Evolutionary conservation across 2,329 filamentous ascomycete genomes (phyloP).

Genomic region (Podosphaera aphanis): DNA sequence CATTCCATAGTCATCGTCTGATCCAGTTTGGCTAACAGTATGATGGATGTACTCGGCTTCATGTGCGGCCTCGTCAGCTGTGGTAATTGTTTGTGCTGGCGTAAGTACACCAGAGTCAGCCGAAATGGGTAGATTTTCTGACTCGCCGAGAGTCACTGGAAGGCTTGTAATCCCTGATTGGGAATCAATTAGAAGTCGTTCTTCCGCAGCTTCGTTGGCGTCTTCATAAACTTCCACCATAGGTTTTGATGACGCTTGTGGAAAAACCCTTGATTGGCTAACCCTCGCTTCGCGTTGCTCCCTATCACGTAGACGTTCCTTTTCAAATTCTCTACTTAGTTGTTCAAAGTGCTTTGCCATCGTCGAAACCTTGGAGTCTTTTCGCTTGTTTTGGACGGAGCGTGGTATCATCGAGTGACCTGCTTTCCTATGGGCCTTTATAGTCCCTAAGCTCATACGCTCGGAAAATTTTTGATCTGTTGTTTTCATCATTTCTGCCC

Average conservation of each 20-base stretch:
- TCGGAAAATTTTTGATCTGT: conserved; percentile 53
- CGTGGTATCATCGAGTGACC: conserved; percentile 66
- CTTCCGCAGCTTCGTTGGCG: conserved; percentile 76
- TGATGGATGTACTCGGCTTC: conserved; percentile 23
- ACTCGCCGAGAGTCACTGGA: conserved; percentile 4
- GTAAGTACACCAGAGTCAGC: conserved; percentile 8
- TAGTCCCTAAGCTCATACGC: conserved; percentile 38
- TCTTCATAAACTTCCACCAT: conserved; percentile 92
- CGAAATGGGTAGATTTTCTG: conserved; percentile 10
- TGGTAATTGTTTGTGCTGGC: conserved; percentile 12
- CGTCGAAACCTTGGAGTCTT: conserved; percentile 63
- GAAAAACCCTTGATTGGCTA: conserved; percentile 55
- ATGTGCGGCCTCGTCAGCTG: conserved; percentile 13
- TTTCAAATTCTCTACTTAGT: conserved; percentile 72
- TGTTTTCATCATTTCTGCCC: conserved; percentile 12
- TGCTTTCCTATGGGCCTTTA: conserved; percentile 35
- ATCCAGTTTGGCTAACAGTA: conserved; percentile 33
- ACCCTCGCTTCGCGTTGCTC: conserved; percentile 59
- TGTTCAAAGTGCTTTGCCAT: conserved; percentile 92
- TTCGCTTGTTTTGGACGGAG: conserved; percentile 48
- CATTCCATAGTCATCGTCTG: conserved; percentile 40
- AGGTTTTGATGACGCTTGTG: conserved; percentile 77
- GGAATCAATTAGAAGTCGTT: conserved; percentile 44
- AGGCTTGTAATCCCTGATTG: conserved; percentile 21
- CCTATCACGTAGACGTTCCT: conserved; percentile 69